Evolutionary conservation across 768 basidiomycete species (phyloP).

Genomic region (Pholiota conissans): DNA sequence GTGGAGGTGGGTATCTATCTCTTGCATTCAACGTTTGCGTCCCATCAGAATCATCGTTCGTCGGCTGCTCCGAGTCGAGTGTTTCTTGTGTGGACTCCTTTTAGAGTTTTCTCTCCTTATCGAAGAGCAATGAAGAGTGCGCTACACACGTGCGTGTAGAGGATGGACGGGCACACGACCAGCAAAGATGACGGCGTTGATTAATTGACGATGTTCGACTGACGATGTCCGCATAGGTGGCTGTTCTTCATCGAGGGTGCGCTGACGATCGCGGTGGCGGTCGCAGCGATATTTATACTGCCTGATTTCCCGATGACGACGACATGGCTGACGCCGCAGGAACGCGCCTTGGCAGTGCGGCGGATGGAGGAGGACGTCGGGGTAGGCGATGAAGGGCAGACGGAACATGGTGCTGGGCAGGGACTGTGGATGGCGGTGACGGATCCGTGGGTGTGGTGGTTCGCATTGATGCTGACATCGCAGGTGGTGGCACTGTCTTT

Average conservation of each 20-base stretch:
- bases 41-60: neutral
- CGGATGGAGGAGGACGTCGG: constrained; percentile 72
- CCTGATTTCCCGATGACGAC: constrained; percentile 76
- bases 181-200: neutral
- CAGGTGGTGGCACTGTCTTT: constrained; percentile 67
- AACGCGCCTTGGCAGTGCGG: constrained; percentile 57
- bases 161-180: constrained; percentile 8
- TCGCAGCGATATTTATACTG: constrained; percentile 62
- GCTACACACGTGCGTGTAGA: constrained; percentile 5
- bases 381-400: constrained; percentile 52
- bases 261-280: constrained; percentile 51
- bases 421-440: constrained; percentile 64
- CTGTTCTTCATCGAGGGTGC: constrained; percentile 76
- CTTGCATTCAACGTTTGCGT: neutral
- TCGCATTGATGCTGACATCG: constrained; percentile 61
- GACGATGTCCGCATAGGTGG: constrained; percentile 68
- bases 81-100: neutral
- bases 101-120: neutral
- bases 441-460: constrained; percentile 85
- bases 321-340: constrained; percentile 57
- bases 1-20: constrained; percentile 56
- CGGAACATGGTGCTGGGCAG: constrained; percentile 31
- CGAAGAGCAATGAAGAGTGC: neutral
- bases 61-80: neutral
- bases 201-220: constrained; percentile 2